A percentile compares a stretch with the other conserved stretches of the same genome.
phyloP scores from a whole-genome alignment of 257 asterid species.

The Solanum peruvianum region DNA sequence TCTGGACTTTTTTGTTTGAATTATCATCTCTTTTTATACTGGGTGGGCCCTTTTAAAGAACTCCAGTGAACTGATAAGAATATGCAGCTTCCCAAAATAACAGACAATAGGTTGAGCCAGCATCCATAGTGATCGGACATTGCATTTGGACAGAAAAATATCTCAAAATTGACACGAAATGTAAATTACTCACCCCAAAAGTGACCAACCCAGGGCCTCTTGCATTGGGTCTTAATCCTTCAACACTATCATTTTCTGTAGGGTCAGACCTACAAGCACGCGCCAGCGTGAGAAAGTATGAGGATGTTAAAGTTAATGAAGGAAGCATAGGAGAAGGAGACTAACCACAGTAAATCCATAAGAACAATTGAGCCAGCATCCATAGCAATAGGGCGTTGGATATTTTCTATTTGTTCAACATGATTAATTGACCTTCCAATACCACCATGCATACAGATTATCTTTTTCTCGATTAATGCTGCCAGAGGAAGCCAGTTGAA shows the following conservation, averaged over 20 bases:
- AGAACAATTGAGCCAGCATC: slow-evolving; percentile 98
- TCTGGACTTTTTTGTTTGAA: background rate
- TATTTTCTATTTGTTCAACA: slow-evolving; percentile 83
- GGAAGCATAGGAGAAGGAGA: background rate
- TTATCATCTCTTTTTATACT: background rate
- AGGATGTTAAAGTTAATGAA: background rate
- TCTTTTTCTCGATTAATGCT: slow-evolving; percentile 91
- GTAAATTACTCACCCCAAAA: slow-evolving; percentile 70
- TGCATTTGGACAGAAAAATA: background rate
- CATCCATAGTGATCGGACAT: background rate
- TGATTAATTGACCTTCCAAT: slow-evolving; percentile 98
- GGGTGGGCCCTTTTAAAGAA: background rate
- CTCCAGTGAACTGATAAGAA: background rate
- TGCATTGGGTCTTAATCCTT: slow-evolving; percentile 97
- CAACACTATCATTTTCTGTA: slow-evolving; percentile 98
- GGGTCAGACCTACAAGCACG: slow-evolving; percentile 87
- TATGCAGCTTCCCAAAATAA: background rate
- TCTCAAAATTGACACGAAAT: background rate
- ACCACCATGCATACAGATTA: slow-evolving; percentile 99
- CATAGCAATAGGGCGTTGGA: slow-evolving; percentile 98
- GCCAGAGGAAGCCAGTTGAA: slow-evolving; percentile 99
- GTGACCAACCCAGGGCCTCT: slow-evolving; percentile 99
- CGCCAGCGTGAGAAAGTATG: slow-evolving; percentile 1
- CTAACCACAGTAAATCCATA: slow-evolving; percentile 95
- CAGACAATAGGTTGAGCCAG: background rate